Conservation (phyloP, 192 early-diverging fungal genomes). For the Phycomyces blakesleeanus region DNA sequence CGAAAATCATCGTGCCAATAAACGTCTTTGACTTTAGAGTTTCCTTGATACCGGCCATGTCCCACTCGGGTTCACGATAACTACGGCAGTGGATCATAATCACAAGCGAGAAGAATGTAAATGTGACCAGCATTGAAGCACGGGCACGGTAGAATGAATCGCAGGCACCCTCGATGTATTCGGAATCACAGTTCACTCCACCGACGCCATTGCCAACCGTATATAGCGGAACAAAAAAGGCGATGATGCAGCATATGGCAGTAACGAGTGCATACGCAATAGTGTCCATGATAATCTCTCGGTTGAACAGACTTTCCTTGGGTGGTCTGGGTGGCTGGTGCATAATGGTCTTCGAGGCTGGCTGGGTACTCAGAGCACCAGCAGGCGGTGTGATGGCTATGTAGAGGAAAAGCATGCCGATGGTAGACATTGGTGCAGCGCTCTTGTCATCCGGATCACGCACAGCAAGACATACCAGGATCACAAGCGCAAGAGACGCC, state of each 20-base stretch:
- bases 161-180: conserved; percentile 33
- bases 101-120: conserved; percentile 56
- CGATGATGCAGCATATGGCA: conserved; percentile 49
- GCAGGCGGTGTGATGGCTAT: conserved; percentile 76
- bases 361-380: conserved; percentile 65
- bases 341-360: conserved; percentile 66
- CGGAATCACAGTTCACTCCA: conserved; percentile 35
- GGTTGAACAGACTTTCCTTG: conserved; percentile 64
- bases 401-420: conserved; percentile 77
- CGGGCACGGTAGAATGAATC: conserved; percentile 64
- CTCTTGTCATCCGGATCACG: conserved; percentile 51
- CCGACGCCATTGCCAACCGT: conserved; percentile 54
- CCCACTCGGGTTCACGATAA: conserved; percentile 60
- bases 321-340: conserved; percentile 64
- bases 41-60: conserved; percentile 34
- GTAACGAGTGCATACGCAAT: conserved; percentile 57
- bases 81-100: conserved; percentile 75
- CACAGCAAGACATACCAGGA: conserved; percentile 64
- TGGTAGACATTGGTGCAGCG: conserved; percentile 70
- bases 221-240: conserved; percentile 64
- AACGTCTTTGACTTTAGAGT: conserved; percentile 47
- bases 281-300: conserved; percentile 65
- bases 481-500: conserved; percentile 61
- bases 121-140: conserved; percentile 39
- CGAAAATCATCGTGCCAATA: conserved; percentile 42